Evolutionary conservation across 306 rosid species (phyloP).

Genomic region (Hippophae tibetana): DNA sequence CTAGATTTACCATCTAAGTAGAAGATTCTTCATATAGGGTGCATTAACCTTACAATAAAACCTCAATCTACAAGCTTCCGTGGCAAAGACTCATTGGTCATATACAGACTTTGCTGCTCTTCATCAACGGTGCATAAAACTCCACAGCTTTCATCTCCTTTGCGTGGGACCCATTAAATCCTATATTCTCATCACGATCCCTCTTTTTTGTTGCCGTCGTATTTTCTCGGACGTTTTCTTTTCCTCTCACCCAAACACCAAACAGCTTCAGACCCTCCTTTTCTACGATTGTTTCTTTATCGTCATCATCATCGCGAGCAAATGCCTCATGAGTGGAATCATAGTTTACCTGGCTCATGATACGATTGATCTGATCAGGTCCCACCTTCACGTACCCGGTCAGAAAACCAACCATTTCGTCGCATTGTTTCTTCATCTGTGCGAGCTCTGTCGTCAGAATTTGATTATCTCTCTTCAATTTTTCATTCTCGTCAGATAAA

Average conservation of each 20-base stretch:
- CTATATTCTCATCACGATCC: conserved; percentile 38
- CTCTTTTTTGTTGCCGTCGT: conserved; percentile 30
- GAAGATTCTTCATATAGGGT: neutral
- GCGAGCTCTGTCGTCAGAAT: conserved; percentile 52
- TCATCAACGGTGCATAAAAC: conserved; percentile 29
- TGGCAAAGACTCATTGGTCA: conserved; percentile 12
- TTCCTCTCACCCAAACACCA: conserved; percentile 77
- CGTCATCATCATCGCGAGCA: conserved; percentile 8
- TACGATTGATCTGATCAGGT: conserved; percentile 56
- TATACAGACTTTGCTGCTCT: conserved; percentile 48
- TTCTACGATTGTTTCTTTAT: conserved; percentile 8
- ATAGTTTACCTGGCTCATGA: conserved; percentile 35
- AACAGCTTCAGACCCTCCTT: conserved; percentile 64
- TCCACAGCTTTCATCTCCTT: conserved; percentile 46
- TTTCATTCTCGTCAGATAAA: conserved; percentile 60
- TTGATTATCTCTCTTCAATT: conserved; percentile 69
- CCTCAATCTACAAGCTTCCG: no score
- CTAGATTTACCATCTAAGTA: no score
- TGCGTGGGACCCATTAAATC: conserved; percentile 27
- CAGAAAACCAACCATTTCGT: conserved; percentile 50
- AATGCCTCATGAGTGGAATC: conserved; percentile 29
- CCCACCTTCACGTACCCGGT: conserved; percentile 51
- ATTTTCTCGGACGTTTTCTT: conserved; percentile 13
- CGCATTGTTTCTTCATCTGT: conserved; percentile 65
- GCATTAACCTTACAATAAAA: no score